Evolutionary conservation across 257 asterid species (phyloP), one percentile per base, ranked within the genome.

Genomic region (Salvia miltiorrhiza): DNA sequence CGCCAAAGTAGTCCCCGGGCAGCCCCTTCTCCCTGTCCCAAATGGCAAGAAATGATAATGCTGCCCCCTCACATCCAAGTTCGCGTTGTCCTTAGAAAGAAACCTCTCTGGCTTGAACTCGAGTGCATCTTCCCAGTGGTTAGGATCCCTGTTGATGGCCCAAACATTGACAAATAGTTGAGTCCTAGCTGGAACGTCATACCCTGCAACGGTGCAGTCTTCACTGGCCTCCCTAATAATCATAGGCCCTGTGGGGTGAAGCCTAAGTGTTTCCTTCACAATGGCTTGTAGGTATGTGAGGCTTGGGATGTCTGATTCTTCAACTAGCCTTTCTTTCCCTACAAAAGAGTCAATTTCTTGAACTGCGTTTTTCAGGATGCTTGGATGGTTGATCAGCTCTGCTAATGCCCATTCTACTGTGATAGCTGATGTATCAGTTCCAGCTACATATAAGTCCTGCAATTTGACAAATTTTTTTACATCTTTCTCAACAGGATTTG

Each of bases 321-420:
- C 63, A 1, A 86, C 75, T 3, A 81, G 71, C 40, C 84, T 76
- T 73, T 39, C 58, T 9, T 67, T 78, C 19, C 90, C 94, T 1
- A 79, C 44, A 3, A 82, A 23, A 0, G 63, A 37, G 50, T 88
- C 87, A 37, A 90, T 83, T 70, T 90, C 97, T 73, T 83, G 65
- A 12, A 48, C 77, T 19, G 86, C 88, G 6, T 76, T 90, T 30
- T 75, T 37, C 70, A 90, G 23, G 10, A 85, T 77, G 19, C 66
- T 35, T 23, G 97, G 96, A 69, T 85, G 83, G 55, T 88, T 88
- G 44, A 90, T 86, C 9, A 88, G 81, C 75, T 90, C 97, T 1
- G 97, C 80, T 9, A 90, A 50, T 40, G 97, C 96, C 97, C 97
- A 88, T 62, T 90, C 92, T 35, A 77, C 37, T 40, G 97, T 85